Evolutionary conservation across 495 filamentous ascomycete species (phyloP).

Genomic region (Rusavskia elegans): DNA sequence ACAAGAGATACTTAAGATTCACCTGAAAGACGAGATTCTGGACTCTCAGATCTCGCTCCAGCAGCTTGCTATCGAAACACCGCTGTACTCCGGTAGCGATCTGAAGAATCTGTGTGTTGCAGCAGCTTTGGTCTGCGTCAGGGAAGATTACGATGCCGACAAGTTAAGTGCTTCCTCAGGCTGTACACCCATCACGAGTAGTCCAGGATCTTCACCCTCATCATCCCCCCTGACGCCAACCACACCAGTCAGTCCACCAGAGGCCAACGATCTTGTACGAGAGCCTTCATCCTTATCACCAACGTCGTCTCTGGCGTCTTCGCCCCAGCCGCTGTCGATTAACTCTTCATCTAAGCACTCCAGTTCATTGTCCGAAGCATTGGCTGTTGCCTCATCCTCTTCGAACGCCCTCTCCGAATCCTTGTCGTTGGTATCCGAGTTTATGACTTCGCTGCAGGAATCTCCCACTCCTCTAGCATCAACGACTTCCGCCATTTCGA

Average conservation of each 20-base stretch:
- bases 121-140: slow-evolving; percentile 75
- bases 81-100: slow-evolving; percentile 92
- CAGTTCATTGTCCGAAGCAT: neutral
- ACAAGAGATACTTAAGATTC: slow-evolving; percentile 64
- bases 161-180: slow-evolving; percentile 7
- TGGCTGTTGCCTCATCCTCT: too few relatives aligned
- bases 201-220: neutral
- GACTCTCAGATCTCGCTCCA: slow-evolving; percentile 52
- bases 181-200: too few relatives aligned
- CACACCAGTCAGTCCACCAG: neutral
- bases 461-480: too few relatives aligned
- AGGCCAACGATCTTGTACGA: too few relatives aligned
- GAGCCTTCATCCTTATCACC: too few relatives aligned
- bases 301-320: neutral
- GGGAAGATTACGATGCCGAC: slow-evolving; percentile 59
- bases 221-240: neutral
- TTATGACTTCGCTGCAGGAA: too few relatives aligned
- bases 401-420: too few relatives aligned
- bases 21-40: slow-evolving; percentile 63
- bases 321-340: neutral
- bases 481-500: too few relatives aligned
- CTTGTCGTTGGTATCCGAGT: too few relatives aligned
- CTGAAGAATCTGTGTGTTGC: slow-evolving; percentile 88
- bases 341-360: neutral
- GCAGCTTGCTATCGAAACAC: slow-evolving; percentile 56